Percentiles rank a stretch among this genome's conserved stretches.
These are phyloP conservation scores for Neurospora intermedia DNA, from an alignment of 495 filamentous ascomycete genomes.

Conservation along the genomic window DNA sequence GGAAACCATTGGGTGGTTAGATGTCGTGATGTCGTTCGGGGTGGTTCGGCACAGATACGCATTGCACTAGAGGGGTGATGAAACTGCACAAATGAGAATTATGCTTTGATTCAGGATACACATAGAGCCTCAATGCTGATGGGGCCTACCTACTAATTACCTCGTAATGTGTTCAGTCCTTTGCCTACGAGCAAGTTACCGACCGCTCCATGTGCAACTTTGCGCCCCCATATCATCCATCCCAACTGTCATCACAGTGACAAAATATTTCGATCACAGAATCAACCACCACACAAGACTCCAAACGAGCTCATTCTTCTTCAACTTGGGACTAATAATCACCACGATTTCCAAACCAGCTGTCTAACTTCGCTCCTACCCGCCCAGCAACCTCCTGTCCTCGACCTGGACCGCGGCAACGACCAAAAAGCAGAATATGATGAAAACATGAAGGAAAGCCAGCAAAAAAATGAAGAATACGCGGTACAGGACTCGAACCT, in stretches of 20 bases:
- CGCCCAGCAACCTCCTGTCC: not conserved
- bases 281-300: not conserved
- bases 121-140: not conserved
- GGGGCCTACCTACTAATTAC: not conserved
- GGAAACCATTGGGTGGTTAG: conserved; percentile 17
- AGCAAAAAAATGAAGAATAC: not conserved
- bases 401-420: not conserved
- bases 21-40: not conserved
- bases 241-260: not conserved
- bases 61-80: not conserved
- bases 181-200: not conserved
- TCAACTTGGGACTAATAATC: not conserved
- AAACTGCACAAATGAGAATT: not conserved
- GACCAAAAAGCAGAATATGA: not conserved
- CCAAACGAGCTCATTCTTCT: not conserved
- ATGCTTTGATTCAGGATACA: not conserved
- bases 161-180: not conserved
- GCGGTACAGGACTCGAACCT: not conserved
- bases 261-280: not conserved
- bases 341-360: not conserved
- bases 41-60: not conserved
- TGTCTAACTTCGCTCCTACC: not conserved
- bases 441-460: not conserved
- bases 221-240: not conserved
- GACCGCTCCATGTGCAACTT: not conserved